A percentile compares a stretch with the other conserved stretches of the same genome.
Conservation (phyloP, 2,329 filamentous ascomycete genomes). For the Botrytis tulipae region DNA sequence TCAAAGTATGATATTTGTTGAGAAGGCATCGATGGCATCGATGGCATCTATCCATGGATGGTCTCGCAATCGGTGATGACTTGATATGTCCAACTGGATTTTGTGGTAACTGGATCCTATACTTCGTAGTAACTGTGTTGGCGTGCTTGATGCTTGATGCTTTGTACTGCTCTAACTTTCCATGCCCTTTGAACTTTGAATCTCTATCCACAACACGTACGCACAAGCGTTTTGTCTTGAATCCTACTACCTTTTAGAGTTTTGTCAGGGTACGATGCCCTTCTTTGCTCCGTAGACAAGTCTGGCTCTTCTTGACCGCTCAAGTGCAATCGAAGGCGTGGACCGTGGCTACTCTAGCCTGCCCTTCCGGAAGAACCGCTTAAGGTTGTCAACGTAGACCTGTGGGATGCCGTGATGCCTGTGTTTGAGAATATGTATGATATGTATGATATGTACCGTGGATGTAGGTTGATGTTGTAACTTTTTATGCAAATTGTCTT, state of each 20-base stretch:
- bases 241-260: constrained; percentile 5
- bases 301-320: constrained; percentile 22
- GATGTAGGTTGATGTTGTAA: background rate
- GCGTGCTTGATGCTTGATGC: background rate
- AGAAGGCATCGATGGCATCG: background rate
- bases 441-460: background rate
- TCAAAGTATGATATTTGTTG: background rate
- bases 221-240: constrained; percentile 9
- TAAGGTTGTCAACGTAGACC: background rate
- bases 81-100: background rate
- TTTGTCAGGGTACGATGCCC: background rate
- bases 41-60: background rate
- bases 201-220: background rate
- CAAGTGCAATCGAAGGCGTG: constrained; percentile 17
- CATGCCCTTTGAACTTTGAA: background rate
- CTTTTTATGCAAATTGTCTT: background rate
- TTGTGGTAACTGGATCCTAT: background rate
- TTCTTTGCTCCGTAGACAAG: background rate
- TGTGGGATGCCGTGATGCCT: background rate
- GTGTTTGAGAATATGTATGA: background rate
- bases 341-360: background rate
- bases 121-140: background rate
- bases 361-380: background rate
- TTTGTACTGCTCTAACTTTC: background rate
- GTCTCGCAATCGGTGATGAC: constrained; percentile 10